These are phyloP conservation scores for Asclepias syriaca DNA, from an alignment of 257 asterid genomes.

Conservation along the genomic window DNA sequence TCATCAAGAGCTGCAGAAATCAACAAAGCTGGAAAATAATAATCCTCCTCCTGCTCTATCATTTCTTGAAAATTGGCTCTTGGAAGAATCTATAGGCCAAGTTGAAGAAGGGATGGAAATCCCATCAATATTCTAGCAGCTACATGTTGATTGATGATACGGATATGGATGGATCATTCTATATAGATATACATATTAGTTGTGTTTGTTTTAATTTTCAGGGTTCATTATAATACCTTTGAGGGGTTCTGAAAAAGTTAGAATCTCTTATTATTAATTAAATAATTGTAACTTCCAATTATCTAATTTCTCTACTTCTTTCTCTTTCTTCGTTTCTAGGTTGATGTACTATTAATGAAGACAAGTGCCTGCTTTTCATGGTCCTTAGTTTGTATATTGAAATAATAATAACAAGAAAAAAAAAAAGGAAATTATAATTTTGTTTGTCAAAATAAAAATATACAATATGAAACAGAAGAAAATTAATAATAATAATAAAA, in stretches of 20 bases:
- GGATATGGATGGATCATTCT: no score
- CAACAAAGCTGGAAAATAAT: constrained; percentile 14
- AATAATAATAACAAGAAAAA: no score
- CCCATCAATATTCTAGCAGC: constrained; percentile 50
- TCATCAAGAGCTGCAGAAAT: constrained; percentile 20
- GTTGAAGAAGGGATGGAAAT: constrained; percentile 64
- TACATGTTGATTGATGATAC: background rate
- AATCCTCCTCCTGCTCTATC: constrained; percentile 48
- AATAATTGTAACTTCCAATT: constrained; percentile 1
- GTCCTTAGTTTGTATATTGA: no score
- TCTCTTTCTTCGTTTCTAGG: background rate
- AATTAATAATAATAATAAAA: no score
- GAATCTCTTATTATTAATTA: constrained; percentile 18
- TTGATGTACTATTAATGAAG: no score
- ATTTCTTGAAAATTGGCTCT: constrained; percentile 80
- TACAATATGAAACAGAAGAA: no score
- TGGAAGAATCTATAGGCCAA: constrained; percentile 69
- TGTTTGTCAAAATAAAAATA: no score
- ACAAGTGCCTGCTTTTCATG: no score
- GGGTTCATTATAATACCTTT: constrained; percentile 14
- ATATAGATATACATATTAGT: no score
- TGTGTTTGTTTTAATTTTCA: no score
- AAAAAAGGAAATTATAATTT: no score
- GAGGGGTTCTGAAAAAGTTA: constrained; percentile 53
- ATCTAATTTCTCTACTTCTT: background rate